Evolutionary conservation across 2,329 filamentous ascomycete species (phyloP).

Genomic region (Colletotrichum musae): DNA sequence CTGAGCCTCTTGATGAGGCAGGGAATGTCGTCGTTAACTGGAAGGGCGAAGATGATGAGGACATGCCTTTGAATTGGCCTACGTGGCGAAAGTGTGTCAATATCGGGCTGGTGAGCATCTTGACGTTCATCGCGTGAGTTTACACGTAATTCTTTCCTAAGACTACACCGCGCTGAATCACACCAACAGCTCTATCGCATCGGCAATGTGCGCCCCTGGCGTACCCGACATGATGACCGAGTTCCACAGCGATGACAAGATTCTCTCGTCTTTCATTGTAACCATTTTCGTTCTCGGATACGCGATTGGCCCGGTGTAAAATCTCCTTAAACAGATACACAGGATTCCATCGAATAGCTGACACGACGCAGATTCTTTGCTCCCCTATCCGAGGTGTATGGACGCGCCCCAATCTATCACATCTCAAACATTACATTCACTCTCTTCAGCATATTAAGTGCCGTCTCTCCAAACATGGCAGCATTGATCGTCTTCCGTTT

Average conservation of each 20-base stretch:
- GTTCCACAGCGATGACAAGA: slow-evolving; percentile 60
- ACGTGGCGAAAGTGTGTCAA: slow-evolving; percentile 51
- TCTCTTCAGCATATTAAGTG: slow-evolving; percentile 49
- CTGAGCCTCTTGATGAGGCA: slow-evolving; percentile 1
- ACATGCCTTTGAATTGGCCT: slow-evolving; percentile 74
- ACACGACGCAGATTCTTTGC: slow-evolving; percentile 58
- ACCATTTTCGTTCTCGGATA: slow-evolving; percentile 77
- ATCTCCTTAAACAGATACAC: rapidly evolving
- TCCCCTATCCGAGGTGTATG: slow-evolving; percentile 73
- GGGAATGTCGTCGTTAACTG: slow-evolving; percentile 62
- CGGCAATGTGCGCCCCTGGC: slow-evolving; percentile 70
- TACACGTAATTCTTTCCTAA: not conserved
- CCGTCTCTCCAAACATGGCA: slow-evolving; percentile 39
- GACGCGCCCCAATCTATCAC: slow-evolving; percentile 66
- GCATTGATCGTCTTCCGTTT: slow-evolving; percentile 68
- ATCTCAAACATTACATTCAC: slow-evolving; percentile 61
- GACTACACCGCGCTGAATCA: rapidly evolving
- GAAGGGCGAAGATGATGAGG: slow-evolving; percentile 70
- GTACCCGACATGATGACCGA: slow-evolving; percentile 64
- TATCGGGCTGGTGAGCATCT: slow-evolving; percentile 53
- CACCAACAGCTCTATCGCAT: slow-evolving; percentile 50
- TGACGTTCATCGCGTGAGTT: slow-evolving; percentile 57
- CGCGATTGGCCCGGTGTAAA: slow-evolving; percentile 67
- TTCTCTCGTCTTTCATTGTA: slow-evolving; percentile 66
- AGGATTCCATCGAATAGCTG: slow-evolving; percentile 51